Base-by-base conservation (phyloP, 2,329 filamentous ascomycete genomes). In the Aspergillus floridensis region DNA sequence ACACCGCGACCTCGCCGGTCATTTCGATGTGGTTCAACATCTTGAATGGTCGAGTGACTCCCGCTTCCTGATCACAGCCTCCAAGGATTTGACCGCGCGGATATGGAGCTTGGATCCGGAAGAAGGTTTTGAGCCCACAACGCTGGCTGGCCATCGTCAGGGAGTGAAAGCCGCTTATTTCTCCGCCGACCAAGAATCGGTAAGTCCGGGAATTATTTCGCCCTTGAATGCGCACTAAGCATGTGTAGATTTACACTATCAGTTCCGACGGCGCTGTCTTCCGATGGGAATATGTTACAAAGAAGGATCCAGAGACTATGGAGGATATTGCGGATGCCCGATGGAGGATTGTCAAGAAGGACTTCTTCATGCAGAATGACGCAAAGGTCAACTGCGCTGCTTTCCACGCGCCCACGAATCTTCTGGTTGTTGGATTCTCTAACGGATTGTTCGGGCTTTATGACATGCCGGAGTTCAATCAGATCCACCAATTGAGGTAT, bases 261-360 rank as follows among this genome's bases (percentile, higher is more conserved):
- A 97, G 93, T 77, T 96, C 96, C 74, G 96, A 99, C 74, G 96
- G 95, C n/a, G 93, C 95, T 2, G 84, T 98, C 0, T 98, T 98
- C 70, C 86, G 90, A 64, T 99, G 95, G 95, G 88, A 91, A 71
- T 99, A 95, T 75, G 84, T 86, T 58, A 72, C 84, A 58, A 81
- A 86, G 71, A 78, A 85, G 44, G 84, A 87, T 56, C 82, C 85
- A 53, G 87, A 87, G 72, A 79, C 80, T 3, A 81, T 83, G 55
- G 84, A 85, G 21, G 81, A 85, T 44, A 83, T 87, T 59, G 83
- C 85, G 0, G 87, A 93, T 61, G 84, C 90, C 77, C 87, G 89
- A 63, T 99, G 95, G 95, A 87, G 93, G 62, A 96, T 98, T 60
- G 88, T 89, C n/a, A 86, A 95, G 71, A 86, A 89, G 65, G 88